These are phyloP conservation scores for Eurotiales sp. DNA, from an alignment of 2,329 filamentous ascomycete genomes.

Conservation along the genomic window DNA sequence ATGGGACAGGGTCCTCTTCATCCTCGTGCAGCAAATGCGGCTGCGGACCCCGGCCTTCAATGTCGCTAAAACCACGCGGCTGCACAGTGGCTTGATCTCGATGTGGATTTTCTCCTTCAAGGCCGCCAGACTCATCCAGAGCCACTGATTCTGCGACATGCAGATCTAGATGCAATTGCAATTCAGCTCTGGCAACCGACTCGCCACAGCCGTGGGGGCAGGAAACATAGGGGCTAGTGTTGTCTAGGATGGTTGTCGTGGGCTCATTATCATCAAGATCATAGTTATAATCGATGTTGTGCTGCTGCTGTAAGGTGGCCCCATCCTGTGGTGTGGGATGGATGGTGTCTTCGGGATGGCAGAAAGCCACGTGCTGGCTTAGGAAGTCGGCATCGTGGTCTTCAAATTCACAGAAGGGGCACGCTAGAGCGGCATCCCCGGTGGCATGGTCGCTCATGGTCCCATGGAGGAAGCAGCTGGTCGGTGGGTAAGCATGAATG, in stretches of 20 bases:
- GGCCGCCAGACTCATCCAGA: slow-evolving; percentile 34
- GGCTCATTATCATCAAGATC: no score
- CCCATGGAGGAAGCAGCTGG: neutral
- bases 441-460: slow-evolving; percentile 2
- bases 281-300: no score
- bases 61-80: neutral
- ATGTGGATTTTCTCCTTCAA: neutral
- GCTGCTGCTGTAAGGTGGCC: no score
- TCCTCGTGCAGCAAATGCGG: no score
- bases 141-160: slow-evolving; percentile 51
- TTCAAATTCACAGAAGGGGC: slow-evolving; percentile 45
- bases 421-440: slow-evolving; percentile 21
- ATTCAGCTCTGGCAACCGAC: slow-evolving; percentile 48
- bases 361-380: slow-evolving; percentile 42
- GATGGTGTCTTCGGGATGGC: slow-evolving; percentile 38
- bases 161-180: slow-evolving; percentile 58
- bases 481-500: neutral
- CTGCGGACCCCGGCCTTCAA: neutral
- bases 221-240: slow-evolving; percentile 42
- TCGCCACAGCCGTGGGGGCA: slow-evolving; percentile 62
- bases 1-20: neutral
- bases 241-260: no score
- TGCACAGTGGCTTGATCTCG: neutral
- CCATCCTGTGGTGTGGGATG: neutral
- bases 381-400: slow-evolving; percentile 38